These are phyloP conservation scores for Cyberlindnera japonica DNA, from an alignment of 805 yeast species.

Conservation along the genomic window DNA sequence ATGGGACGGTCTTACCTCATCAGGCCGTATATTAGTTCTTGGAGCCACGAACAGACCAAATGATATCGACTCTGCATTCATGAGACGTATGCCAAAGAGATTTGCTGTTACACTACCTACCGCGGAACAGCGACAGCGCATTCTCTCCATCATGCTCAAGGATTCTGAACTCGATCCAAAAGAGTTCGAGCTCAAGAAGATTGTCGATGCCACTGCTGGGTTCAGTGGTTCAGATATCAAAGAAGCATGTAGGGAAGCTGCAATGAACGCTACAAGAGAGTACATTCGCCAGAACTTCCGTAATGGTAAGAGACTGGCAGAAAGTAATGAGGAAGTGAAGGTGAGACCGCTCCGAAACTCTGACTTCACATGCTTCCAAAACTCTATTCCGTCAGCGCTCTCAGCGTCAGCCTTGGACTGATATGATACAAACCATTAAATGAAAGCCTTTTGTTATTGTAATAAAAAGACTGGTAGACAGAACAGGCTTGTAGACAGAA, in stretches of 20 bases:
- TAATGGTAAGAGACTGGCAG: conserved; percentile 32
- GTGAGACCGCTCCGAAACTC: conserved; percentile 58
- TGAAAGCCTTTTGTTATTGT: too few relatives aligned
- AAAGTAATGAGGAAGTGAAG: conserved; percentile 35
- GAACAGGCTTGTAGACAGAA: too few relatives aligned
- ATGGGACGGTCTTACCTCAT: conserved; percentile 87
- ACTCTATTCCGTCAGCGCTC: not conserved
- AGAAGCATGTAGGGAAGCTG: conserved; percentile 92
- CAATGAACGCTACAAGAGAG: conserved; percentile 83
- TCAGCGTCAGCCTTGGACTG: conserved; percentile 6
- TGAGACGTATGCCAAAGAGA: conserved; percentile 89
- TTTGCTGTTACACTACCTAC: conserved; percentile 77
- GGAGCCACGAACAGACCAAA: conserved; percentile 94
- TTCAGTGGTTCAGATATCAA: conserved; percentile 88
- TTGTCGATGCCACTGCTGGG: conserved; percentile 67
- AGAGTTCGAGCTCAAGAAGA: conserved; percentile 52
- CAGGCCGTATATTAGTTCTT: conserved; percentile 78
- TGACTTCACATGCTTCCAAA: conserved; percentile 42
- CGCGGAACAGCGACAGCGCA: conserved; percentile 60
- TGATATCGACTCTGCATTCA: conserved; percentile 89
- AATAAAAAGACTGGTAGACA: too few relatives aligned
- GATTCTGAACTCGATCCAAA: conserved; percentile 55
- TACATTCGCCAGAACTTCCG: conserved; percentile 56
- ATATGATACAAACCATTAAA: not conserved
- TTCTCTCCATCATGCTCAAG: conserved; percentile 62